Evolutionary conservation across 805 yeast species (phyloP), one percentile per base, ranked within the genome.

Genomic region (Jamesozyma lodderae): DNA sequence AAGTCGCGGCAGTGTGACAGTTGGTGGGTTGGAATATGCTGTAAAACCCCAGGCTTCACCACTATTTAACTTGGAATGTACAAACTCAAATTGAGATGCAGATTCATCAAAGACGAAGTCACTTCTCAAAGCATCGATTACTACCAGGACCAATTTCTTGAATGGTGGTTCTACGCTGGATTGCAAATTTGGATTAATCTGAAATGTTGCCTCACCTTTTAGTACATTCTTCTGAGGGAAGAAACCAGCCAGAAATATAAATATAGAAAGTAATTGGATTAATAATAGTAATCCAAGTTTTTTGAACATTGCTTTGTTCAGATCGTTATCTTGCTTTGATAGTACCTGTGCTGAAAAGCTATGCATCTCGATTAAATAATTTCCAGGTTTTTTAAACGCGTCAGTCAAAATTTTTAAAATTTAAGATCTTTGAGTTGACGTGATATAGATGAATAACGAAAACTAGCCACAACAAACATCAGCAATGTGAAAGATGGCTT

Each of bases 1-100:
- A 36, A 92, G 66, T 42, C 98, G 71, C 0, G 98, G 98, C 27
- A 92, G 65, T 0, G 98, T 92, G 8, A 92, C 98, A 0, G 98
- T 92, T 3, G 98, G 98, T 1, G 98, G 97, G 46, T 83, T 82
- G 1, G 96, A 80, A 56, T 69, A 83, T 0, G 95, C 95, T 0
- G 98, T 92, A 58, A 77, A 88, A 0, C 96, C 96, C 35, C 88
- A 52, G 0, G 92, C 97, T 25, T 68, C 50, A 9, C 94, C 94
- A 0, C 67, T 47, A 37, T 73, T 69, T 7, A 90, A 63, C 41
- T 88, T 60, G 2, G 60, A 45, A 46, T 90, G 97, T 0, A 82
- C 71, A 51, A 73, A 75, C 0, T 52, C 30, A 82, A 92, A 84
- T 7, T 72, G 53, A 0, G 96, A 85, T 2, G 62, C 51, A 11